Conservation (phyloP, 2,329 filamentous ascomycete species). For the Alternaria triticina region DNA sequence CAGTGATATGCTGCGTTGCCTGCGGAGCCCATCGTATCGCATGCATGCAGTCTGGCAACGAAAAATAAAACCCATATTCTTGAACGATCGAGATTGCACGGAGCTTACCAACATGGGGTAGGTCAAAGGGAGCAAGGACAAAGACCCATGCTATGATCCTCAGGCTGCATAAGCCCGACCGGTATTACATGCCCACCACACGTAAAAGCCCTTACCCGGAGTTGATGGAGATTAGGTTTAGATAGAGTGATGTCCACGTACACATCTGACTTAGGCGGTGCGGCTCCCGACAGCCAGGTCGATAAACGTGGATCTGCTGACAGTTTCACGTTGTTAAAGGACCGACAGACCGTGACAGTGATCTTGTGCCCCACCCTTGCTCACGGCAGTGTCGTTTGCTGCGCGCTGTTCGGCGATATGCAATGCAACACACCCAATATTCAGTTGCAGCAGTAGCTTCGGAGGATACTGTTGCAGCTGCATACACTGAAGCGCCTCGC, state of each 20-base stretch:
- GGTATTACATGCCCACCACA: constrained; percentile 3
- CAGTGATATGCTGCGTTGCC: constrained; percentile 1
- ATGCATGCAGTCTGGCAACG: constrained; percentile 9
- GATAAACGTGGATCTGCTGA: constrained; percentile 15
- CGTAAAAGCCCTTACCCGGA: not conserved
- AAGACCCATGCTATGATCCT: constrained; percentile 15
- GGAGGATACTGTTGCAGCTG: constrained; percentile 21
- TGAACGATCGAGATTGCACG: constrained; percentile 9
- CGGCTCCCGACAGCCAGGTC: constrained; percentile 16
- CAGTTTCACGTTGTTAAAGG: constrained; percentile 10
- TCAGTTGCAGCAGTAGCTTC: constrained; percentile 30
- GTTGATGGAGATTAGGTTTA: constrained; percentile 11
- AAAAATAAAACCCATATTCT: constrained; percentile 6
- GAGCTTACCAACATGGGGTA: constrained; percentile 17
- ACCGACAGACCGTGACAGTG: constrained; percentile 10
- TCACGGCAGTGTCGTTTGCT: constrained; percentile 1
- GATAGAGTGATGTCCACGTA: constrained; percentile 17
- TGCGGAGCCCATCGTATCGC: constrained; percentile 2
- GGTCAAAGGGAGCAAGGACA: not conserved
- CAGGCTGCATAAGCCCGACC: constrained; percentile 14
- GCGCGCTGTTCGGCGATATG: constrained; percentile 9
- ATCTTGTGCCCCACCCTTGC: constrained; percentile 11
- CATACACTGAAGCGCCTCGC: constrained; percentile 13
- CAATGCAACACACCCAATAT: constrained; percentile 23
- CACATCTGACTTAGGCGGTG: constrained; percentile 5